Evolutionary conservation across 2,329 filamentous ascomycete species (phyloP).

Genomic region (Hymenoscyphus repandus): DNA sequence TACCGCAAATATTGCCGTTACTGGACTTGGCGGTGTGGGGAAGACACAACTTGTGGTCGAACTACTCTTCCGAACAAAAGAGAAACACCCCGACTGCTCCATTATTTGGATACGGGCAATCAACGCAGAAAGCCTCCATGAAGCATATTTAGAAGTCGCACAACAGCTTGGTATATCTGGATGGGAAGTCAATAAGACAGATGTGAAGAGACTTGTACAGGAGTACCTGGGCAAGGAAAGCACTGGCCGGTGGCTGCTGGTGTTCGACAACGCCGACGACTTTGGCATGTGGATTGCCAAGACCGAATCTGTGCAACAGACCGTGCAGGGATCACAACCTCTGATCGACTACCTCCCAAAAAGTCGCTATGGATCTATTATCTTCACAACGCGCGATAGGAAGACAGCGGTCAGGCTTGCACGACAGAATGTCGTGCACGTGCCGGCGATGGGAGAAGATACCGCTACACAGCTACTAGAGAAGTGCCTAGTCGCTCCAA

Average conservation of each 20-base stretch:
- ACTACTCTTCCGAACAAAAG: neutral
- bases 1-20: neutral
- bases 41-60: neutral
- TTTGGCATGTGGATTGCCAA: neutral
- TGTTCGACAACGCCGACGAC: constrained; percentile 3
- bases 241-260: neutral
- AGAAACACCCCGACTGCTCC: neutral
- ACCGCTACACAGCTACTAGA: neutral
- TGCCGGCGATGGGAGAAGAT: neutral
- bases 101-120: constrained; percentile 2
- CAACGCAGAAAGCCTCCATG: neutral
- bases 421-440: neutral
- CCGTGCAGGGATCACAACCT: neutral
- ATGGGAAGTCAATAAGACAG: neutral
- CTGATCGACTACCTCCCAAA: constrained; percentile 1
- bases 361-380: neutral
- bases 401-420: neutral
- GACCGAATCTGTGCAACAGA: too few species aligned
- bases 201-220: neutral
- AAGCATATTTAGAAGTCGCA: neutral
- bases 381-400: neutral
- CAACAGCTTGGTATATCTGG: neutral
- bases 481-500: neutral
- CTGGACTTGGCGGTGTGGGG: neutral
- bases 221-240: neutral